Base-by-base conservation (phyloP, 345 rosid genomes). In the Nasturtium officinale region DNA sequence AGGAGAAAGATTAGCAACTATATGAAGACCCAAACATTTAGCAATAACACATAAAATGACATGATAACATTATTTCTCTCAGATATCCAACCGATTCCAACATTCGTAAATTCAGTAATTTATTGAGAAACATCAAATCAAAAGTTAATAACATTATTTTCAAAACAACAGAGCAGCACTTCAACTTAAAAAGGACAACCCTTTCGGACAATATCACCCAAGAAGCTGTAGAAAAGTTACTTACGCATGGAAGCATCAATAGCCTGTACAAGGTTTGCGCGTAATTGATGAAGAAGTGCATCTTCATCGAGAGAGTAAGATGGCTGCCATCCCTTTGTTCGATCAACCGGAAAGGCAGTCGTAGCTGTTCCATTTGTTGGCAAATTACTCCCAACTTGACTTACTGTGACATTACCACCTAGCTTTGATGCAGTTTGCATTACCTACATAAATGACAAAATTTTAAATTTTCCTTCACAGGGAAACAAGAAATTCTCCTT, bases 381-480 rank as follows among this genome's bases (percentile, higher is more conserved):
- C 61, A 78, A 42, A 80, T 83, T 86, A 78, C 82, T 81, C 80
- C 98, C 97, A 47, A 94, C 89, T 81, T 85, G 94, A 83, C 77
- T 84, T 29, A 94, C 79, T 15, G 90, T 81, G 75, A 89, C 54
- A 29, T 82, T 85, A 75, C 88, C 71, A 65, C 91, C 92, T 56
- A 94, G 87, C 77, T 87, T 91, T 5, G 89, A 85, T 67, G 95
- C 95, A 71, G 88, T 83, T 78, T 88, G 85, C 92, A 87, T 91
- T 51, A 94, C 95, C 97, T 94, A 57, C 17, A 79, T 75, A 61
- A 42, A 71, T 74, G 32, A 69, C 18, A 72, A n/a, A 45, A 54
- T 5, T 30, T 48, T 15, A 17, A 33, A 32, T 16, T 40, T 9
- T 30, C 54, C 43, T 68, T 61, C 30, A 54, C 43, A 18, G 7